Conservation (phyloP, 2,329 filamentous ascomycete species). For the Neodidymelliopsis sp. region DNA sequence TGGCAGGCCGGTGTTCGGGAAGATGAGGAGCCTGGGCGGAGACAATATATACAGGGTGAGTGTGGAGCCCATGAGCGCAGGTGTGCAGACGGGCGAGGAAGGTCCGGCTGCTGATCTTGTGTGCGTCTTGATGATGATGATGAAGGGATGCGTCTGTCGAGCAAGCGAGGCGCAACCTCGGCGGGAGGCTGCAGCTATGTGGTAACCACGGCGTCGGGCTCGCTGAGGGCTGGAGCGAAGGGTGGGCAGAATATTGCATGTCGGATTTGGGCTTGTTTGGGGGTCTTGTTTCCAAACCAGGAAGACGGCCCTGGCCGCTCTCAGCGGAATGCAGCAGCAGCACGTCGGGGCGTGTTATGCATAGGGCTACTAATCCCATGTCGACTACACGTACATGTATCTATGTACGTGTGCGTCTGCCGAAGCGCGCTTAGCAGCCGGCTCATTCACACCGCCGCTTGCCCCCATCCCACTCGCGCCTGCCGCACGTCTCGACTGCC, state of each 20-base stretch:
- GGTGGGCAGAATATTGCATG: no score
- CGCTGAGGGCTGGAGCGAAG: slow-evolving; percentile 1
- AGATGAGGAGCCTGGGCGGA: slow-evolving; percentile 1
- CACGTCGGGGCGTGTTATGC: slow-evolving; percentile 4
- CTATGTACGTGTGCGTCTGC: slow-evolving; percentile 18
- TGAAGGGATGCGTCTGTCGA: background rate
- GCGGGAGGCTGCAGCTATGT: slow-evolving; percentile 11
- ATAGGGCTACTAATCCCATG: slow-evolving; percentile 2
- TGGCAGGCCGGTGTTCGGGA: slow-evolving; percentile 5
- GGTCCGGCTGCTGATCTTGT: slow-evolving; percentile 9
- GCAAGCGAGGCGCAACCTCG: slow-evolving; percentile 16
- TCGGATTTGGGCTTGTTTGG: no score
- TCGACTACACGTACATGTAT: slow-evolving; percentile 19
- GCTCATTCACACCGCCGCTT: slow-evolving; percentile 20
- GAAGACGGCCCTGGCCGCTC: slow-evolving; percentile 4
- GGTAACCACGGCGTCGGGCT: slow-evolving; percentile 1
- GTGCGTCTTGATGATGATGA: slow-evolving; percentile 9
- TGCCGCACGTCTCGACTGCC: slow-evolving; percentile 11
- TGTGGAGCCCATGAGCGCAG: background rate
- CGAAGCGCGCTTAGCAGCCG: slow-evolving; percentile 20
- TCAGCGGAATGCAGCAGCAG: slow-evolving; percentile 15
- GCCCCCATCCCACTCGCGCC: slow-evolving; percentile 17
- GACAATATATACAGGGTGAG: slow-evolving; percentile 2
- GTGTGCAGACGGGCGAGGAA: slow-evolving; percentile 2
- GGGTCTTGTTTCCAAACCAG: slow-evolving; percentile 8